Conservation (phyloP, 371 early-diverging fungal genomes). For the Aphelidium insulamus region DNA sequence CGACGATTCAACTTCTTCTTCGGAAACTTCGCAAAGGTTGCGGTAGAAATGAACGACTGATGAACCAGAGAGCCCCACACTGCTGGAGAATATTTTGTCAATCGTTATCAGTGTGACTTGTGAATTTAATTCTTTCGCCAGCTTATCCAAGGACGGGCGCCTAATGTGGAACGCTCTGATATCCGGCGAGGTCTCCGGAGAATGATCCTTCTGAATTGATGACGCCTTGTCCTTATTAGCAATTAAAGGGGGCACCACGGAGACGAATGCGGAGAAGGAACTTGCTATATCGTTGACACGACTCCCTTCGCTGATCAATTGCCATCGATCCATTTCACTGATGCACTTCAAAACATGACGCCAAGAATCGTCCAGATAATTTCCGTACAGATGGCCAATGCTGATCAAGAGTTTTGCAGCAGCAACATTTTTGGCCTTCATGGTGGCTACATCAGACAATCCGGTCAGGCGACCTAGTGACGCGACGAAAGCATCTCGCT, state of each 20-base stretch:
- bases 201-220: too few relatives aligned
- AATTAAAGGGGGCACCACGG: too few relatives aligned
- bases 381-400: constrained; percentile 51
- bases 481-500: constrained; percentile 28
- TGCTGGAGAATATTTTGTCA: constrained; percentile 23
- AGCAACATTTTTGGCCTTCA: constrained; percentile 66
- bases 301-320: too few relatives aligned
- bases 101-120: constrained; percentile 13
- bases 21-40: constrained; percentile 18
- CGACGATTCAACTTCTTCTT: constrained; percentile 19
- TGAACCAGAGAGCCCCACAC: constrained; percentile 14
- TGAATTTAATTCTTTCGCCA: too few relatives aligned
- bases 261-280: too few relatives aligned
- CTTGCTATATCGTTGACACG: too few relatives aligned
- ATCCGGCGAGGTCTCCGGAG: too few relatives aligned
- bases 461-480: constrained; percentile 21
- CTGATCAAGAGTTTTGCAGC: constrained; percentile 62
- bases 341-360: constrained; percentile 63
- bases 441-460: constrained; percentile 12
- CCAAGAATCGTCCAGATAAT: constrained; percentile 69
- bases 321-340: constrained; percentile 47
- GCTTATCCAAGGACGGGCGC: too few relatives aligned
- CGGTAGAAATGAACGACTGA: constrained; percentile 24
- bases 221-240: too few relatives aligned
- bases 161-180: too few relatives aligned